phyloP scores from a whole-genome alignment of 202 grass and related monocot genomes.

The Schoenoplectus triqueter region DNA sequence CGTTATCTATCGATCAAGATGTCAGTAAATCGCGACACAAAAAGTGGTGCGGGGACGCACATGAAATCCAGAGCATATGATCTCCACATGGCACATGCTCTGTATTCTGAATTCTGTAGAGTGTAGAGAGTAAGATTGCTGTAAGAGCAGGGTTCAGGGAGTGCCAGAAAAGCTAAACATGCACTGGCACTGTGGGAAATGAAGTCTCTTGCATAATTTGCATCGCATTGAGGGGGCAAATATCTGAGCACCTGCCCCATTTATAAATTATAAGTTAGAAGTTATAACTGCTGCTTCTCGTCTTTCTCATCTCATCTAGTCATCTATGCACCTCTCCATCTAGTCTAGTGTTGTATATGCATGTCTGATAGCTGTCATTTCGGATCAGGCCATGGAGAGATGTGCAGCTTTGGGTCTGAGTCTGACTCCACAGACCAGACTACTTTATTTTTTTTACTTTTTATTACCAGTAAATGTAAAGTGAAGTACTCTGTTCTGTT shows the following conservation, averaged over 20 bases:
- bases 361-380: conserved; percentile 26
- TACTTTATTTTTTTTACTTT: not conserved
- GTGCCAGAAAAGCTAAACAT: conserved; percentile 30
- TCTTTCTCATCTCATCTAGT: not conserved
- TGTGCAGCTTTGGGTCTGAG: conserved; percentile 22
- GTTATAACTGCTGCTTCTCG: not conserved
- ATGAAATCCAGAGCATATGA: not conserved
- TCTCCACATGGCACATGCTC: not conserved
- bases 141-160: not conserved
- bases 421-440: conserved; percentile 11
- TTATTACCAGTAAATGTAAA: not conserved
- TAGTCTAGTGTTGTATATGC: not conserved
- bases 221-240: conserved; percentile 27
- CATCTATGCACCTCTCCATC: not conserved
- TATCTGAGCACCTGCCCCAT: not conserved
- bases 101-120: not conserved
- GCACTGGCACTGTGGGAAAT: conserved; percentile 22
- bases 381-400: conserved; percentile 27
- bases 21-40: not conserved
- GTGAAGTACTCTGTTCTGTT: not conserved
- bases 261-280: not conserved
- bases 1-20: not conserved
- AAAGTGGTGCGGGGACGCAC: not conserved
- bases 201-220: conserved; percentile 14
- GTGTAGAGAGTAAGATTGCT: not conserved